Conservation (phyloP, 2,329 filamentous ascomycete species). For the Fusarium sp. region DNA sequence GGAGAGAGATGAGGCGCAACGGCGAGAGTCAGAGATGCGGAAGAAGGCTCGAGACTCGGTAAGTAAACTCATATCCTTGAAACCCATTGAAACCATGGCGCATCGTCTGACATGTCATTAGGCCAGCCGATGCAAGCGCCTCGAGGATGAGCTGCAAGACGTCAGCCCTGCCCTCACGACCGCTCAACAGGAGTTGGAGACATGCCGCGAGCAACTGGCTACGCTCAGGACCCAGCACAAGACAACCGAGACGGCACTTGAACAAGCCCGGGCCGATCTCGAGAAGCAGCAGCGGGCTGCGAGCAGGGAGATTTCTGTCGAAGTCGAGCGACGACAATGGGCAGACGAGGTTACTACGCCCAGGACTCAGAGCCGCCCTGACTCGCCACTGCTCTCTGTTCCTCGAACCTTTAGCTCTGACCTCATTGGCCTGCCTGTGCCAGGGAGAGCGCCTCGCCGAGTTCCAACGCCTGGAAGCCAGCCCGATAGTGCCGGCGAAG, state of each 20-base stretch:
- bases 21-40: conserved; percentile 86
- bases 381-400: conserved; percentile 64
- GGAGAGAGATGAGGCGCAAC: conserved; percentile 87
- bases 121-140: conserved; percentile 72
- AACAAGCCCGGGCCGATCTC: conserved; percentile 63
- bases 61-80: conserved; percentile 51
- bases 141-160: conserved; percentile 87
- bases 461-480: conserved; percentile 62
- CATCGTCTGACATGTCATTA: conserved; percentile 49
- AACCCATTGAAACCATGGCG: neutral
- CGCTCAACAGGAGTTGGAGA: conserved; percentile 72
- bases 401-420: conserved; percentile 68
- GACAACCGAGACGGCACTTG: conserved; percentile 73
- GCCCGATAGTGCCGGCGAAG: conserved; percentile 54
- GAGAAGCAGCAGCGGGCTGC: conserved; percentile 59
- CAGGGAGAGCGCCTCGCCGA: conserved; percentile 49
- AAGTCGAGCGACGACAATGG: conserved; percentile 62
- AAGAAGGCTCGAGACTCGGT: conserved; percentile 90
- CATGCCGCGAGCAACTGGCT: conserved; percentile 70
- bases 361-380: conserved; percentile 63
- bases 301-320: conserved; percentile 50
- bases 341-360: conserved; percentile 62
- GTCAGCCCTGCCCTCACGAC: conserved; percentile 72
- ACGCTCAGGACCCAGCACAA: conserved; percentile 73
- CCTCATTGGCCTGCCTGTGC: conserved; percentile 59